These are phyloP conservation scores for Flaveria bidentis DNA, from an alignment of 129 eudicot species.

Conservation along the genomic window DNA sequence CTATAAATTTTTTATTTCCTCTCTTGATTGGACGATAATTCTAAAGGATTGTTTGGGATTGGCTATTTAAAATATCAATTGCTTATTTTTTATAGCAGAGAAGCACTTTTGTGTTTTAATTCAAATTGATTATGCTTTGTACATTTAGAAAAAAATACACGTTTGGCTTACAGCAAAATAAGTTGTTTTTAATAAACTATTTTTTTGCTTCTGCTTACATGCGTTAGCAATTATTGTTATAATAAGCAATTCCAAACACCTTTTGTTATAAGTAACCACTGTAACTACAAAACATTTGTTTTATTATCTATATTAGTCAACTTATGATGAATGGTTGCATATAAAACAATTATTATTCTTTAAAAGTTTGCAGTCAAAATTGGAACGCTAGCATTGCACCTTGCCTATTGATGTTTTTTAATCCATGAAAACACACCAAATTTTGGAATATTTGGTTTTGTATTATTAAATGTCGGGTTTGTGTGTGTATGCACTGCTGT, in stretches of 20 bases:
- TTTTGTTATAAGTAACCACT: neutral
- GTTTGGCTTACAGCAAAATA: neutral
- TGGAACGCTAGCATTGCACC: neutral
- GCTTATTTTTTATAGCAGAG: neutral
- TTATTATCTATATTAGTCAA: too few relatives aligned
- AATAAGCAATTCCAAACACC: neutral
- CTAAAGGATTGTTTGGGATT: neutral
- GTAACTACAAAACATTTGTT: neutral
- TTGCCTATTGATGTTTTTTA: neutral
- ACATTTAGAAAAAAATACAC: neutral
- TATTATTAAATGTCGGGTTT: too few relatives aligned
- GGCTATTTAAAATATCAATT: neutral
- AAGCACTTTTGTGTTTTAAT: neutral
- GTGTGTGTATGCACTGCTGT: too few relatives aligned
- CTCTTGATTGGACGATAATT: neutral
- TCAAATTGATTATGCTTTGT: neutral
- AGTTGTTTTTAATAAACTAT: neutral
- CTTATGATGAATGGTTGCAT: neutral
- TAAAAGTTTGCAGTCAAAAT: too few relatives aligned
- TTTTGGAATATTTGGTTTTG: neutral
- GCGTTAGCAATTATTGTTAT: neutral
- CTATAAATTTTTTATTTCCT: slow-evolving; percentile 4
- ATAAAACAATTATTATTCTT: too few relatives aligned
- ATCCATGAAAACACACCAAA: neutral
- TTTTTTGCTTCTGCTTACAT: neutral